phyloP scores from a whole-genome alignment of 1,284 basidiomycete genomes.

The Moesziomyces sp. region DNA sequence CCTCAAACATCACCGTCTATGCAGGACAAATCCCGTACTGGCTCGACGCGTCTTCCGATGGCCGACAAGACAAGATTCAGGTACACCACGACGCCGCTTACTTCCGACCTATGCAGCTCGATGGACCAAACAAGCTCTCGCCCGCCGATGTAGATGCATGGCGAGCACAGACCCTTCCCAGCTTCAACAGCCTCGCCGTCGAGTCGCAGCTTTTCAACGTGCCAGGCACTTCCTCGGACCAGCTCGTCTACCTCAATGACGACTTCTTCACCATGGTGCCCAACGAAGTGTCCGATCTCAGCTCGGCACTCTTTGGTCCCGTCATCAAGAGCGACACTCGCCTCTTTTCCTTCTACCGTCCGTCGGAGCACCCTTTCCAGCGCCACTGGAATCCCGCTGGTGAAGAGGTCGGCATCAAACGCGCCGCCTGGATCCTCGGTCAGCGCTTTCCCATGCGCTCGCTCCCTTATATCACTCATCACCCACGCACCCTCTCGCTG shows the following conservation, averaged over 20 bases:
- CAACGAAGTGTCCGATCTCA: constrained; percentile 31
- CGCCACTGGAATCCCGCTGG: constrained; percentile 51
- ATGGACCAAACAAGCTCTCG: not conserved
- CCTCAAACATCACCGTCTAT: not conserved
- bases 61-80: constrained; percentile 3
- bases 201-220: constrained; percentile 47
- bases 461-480: constrained; percentile 70
- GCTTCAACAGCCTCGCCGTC: constrained; percentile 56
- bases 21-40: constrained; percentile 24
- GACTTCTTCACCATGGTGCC: constrained; percentile 49
- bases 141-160: constrained; percentile 19
- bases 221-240: constrained; percentile 23
- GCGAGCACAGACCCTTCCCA: constrained; percentile 38
- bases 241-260: constrained; percentile 50
- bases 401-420: constrained; percentile 49
- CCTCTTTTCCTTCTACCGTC: constrained; percentile 34
- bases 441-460: constrained; percentile 67
- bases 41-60: constrained; percentile 6
- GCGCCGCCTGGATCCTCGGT: constrained; percentile 42
- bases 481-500: constrained; percentile 67
- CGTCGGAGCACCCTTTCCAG: constrained; percentile 42
- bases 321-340: constrained; percentile 44
- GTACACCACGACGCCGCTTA: constrained; percentile 37
- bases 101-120: constrained; percentile 30
- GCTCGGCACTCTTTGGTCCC: constrained; percentile 48